Evolutionary conservation across 176 grass and related monocot species (phyloP).

Genomic region (Lolium multiflorum): DNA sequence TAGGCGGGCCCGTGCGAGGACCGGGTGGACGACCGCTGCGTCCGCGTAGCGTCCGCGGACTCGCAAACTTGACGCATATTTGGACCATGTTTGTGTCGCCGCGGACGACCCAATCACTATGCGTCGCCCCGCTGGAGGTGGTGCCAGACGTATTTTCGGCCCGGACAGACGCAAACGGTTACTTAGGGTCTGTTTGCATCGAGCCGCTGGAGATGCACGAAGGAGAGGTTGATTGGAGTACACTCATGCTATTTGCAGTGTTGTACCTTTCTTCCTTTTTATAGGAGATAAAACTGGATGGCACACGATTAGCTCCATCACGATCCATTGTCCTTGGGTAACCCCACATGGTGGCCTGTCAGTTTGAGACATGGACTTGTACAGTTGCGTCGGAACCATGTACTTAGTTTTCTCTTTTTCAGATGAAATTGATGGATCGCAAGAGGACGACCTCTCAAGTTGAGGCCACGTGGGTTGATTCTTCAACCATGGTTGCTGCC

Average conservation of each 20-base stretch:
- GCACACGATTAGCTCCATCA: no score
- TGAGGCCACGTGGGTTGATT: slow-evolving; percentile 43
- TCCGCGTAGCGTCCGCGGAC: no score
- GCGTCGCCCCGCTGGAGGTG: no score
- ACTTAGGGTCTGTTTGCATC: no score
- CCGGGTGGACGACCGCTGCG: no score
- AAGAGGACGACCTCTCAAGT: background rate
- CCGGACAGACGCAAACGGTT: no score
- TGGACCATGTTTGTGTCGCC: no score
- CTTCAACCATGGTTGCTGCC: background rate
- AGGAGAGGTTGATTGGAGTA: background rate
- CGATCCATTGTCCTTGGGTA: background rate
- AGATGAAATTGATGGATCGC: slow-evolving; percentile 3
- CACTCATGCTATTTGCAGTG: background rate
- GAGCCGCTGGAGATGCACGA: no score
- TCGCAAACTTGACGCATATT: no score
- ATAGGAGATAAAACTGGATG: background rate
- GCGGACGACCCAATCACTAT: no score
- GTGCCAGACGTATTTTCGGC: no score
- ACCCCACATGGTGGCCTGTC: slow-evolving; percentile 28
- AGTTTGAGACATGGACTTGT: background rate
- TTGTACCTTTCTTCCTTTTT: background rate
- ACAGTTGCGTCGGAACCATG: slow-evolving; percentile 5
- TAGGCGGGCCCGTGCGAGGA: no score
- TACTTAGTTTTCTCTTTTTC: background rate